phyloP scores from a whole-genome alignment of 1,139 yeast species.

The Yamadazyma pseudoaaseri region DNA sequence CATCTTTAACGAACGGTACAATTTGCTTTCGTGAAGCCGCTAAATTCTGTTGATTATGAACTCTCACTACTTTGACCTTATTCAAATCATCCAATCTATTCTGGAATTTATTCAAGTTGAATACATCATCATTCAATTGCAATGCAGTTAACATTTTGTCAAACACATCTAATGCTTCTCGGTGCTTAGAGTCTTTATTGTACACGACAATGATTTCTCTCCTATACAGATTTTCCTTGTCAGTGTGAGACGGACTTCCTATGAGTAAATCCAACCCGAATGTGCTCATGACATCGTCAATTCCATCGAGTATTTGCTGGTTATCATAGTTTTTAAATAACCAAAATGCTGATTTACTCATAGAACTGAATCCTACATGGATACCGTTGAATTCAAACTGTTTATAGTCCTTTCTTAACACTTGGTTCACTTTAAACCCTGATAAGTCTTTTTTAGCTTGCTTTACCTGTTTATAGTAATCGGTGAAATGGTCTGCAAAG shows the following conservation, averaged over 20 bases:
- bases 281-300: slow-evolving; percentile 33
- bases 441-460: slow-evolving; percentile 59
- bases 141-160: slow-evolving; percentile 7
- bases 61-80: slow-evolving; percentile 17
- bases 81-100: slow-evolving; percentile 24
- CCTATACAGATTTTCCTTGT: slow-evolving; percentile 36
- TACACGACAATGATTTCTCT: slow-evolving; percentile 47
- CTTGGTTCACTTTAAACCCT: slow-evolving; percentile 57
- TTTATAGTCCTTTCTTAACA: slow-evolving; percentile 81
- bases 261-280: slow-evolving; percentile 52
- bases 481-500: slow-evolving; percentile 8
- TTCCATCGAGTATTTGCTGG: slow-evolving; percentile 36
- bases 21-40: slow-evolving; percentile 81
- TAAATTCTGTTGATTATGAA: slow-evolving; percentile 53
- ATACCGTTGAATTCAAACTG: slow-evolving; percentile 52
- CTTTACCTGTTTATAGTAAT: slow-evolving; percentile 42
- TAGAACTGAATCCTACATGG: slow-evolving; percentile 72
- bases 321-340: slow-evolving; percentile 32
- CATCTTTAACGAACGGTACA: slow-evolving; percentile 57
- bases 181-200: slow-evolving; percentile 6
- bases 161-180: slow-evolving; percentile 6
- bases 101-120: slow-evolving; percentile 17
- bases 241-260: slow-evolving; percentile 61
- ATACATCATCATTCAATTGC: slow-evolving; percentile 22
- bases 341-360: slow-evolving; percentile 67